Percentiles rank a stretch among this genome's conserved stretches.
These are phyloP conservation scores for Fusarium verticillioides DNA, from an alignment of 2,329 filamentous ascomycete genomes.

Conservation along the genomic window DNA sequence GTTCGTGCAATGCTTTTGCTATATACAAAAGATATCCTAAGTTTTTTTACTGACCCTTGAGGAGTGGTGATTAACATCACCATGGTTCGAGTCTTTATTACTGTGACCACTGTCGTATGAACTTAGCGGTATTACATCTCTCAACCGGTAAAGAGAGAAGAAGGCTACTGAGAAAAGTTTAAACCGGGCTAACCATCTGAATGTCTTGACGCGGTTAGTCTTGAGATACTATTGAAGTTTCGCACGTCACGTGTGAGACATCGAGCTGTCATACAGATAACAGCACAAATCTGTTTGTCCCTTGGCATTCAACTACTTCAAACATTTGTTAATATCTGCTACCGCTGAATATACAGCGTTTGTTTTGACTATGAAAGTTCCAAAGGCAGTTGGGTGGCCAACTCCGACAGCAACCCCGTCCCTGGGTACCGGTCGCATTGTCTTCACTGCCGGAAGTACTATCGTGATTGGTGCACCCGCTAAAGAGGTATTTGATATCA, in stretches of 20 bases:
- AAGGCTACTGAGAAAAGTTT: neutral
- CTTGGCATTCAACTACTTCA: rapidly evolving
- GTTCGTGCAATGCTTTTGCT: neutral
- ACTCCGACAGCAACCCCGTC: neutral
- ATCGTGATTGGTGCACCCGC: neutral
- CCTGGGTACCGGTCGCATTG: neutral
- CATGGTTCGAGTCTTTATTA: too few relatives aligned
- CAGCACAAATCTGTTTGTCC: rapidly evolving
- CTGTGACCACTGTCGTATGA: neutral
- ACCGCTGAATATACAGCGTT: rapidly evolving
- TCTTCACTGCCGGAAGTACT: neutral
- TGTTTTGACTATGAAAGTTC: neutral
- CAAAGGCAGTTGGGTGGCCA: neutral
- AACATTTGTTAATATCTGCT: rapidly evolving
- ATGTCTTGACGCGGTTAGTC: neutral
- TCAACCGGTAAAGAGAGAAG: neutral
- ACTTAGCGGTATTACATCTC: neutral
- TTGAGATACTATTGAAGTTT: neutral
- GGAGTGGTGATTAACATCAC: neutral
- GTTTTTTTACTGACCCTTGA: neutral
- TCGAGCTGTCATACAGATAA: neutral
- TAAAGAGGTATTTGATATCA: neutral
- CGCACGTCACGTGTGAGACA: neutral
- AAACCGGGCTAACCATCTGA: neutral
- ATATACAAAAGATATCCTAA: rapidly evolving